These are phyloP conservation scores for Botrytis byssoidea DNA, from an alignment of 2,329 filamentous ascomycete species.

Conservation along the genomic window DNA sequence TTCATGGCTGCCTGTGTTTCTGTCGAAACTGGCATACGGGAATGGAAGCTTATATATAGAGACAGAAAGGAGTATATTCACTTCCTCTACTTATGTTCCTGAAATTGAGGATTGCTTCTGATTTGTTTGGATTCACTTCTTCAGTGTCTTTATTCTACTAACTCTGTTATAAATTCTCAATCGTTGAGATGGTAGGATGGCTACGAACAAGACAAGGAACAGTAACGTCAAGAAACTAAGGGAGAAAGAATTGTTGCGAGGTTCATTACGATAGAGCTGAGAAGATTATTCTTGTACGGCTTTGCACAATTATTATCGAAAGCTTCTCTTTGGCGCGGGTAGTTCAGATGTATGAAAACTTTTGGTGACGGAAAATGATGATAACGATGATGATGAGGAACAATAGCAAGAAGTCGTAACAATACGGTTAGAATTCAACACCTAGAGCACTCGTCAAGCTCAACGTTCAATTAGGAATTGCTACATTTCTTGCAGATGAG, in stretches of 20 bases:
- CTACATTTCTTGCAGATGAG: accelerated
- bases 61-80: neutral
- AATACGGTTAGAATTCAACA: neutral
- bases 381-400: neutral
- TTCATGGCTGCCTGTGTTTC: neutral
- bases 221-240: no score
- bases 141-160: accelerated
- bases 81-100: neutral
- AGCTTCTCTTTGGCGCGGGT: no score
- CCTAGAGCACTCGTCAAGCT: neutral
- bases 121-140: neutral
- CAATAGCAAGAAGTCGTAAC: neutral
- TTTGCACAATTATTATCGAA: neutral
- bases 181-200: no score
- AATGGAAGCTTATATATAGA: neutral
- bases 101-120: accelerated
- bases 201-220: no score
- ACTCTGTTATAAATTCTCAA: neutral
- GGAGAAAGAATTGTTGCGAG: no score
- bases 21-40: neutral
- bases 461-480: neutral
- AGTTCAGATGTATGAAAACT: no score
- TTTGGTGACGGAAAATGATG: no score
- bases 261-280: neutral
- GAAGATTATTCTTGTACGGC: neutral